Conservation (phyloP, 2,329 filamentous ascomycete species). For the Thyridium curvatum region DNA sequence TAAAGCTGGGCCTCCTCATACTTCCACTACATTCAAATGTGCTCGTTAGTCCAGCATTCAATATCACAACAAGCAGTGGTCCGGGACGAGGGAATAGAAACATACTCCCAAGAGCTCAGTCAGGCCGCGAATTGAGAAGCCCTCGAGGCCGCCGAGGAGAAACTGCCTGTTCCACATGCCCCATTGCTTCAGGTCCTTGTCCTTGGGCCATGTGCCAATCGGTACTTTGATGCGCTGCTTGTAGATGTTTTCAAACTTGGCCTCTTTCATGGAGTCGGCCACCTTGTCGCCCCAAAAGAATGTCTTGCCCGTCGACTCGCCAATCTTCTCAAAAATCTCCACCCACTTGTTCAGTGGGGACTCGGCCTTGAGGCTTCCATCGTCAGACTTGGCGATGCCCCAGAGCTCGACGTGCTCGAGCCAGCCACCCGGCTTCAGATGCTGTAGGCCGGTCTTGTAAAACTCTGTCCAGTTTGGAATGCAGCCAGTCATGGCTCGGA, state of each 20-base stretch:
- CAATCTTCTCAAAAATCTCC: slow-evolving; percentile 3
- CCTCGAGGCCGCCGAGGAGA: slow-evolving; percentile 41
- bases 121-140: slow-evolving; percentile 45
- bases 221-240: slow-evolving; percentile 45
- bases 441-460: slow-evolving; percentile 9
- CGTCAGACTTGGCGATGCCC: slow-evolving; percentile 7
- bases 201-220: slow-evolving; percentile 48
- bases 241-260: slow-evolving; percentile 33
- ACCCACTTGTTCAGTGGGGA: slow-evolving; percentile 13
- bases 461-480: slow-evolving; percentile 9
- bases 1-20: slow-evolving; percentile 41
- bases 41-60: no score
- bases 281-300: slow-evolving; percentile 5
- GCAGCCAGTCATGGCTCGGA: slow-evolving; percentile 12
- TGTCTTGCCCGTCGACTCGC: slow-evolving; percentile 3
- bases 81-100: neutral
- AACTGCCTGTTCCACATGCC: slow-evolving; percentile 47
- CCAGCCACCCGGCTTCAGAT: slow-evolving; percentile 14
- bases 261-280: slow-evolving; percentile 3
- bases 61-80: no score
- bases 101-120: slow-evolving; percentile 33
- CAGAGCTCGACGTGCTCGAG: slow-evolving; percentile 16
- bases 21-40: slow-evolving; percentile 28
- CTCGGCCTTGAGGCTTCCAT: slow-evolving; percentile 9
- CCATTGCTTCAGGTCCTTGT: slow-evolving; percentile 42